Conservation (phyloP, 768 basidiomycete genomes). For the Boletus speciosus region DNA sequence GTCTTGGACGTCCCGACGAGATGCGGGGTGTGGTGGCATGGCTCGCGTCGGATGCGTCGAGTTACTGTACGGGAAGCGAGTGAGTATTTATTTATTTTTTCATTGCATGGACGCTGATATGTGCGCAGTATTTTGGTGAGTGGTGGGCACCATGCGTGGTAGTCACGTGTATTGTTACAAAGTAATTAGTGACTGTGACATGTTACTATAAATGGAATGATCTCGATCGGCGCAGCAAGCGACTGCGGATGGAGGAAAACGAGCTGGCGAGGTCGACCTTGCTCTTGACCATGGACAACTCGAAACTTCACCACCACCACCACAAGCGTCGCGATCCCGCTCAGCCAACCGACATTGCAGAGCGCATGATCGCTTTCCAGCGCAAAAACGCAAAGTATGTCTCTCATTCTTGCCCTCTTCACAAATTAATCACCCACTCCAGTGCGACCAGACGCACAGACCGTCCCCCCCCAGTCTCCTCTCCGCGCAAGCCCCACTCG, state of each 20-base stretch:
- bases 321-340: constrained; percentile 39
- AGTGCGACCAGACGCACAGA: constrained; percentile 48
- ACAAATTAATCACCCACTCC: constrained; percentile 7
- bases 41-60: constrained; percentile 73
- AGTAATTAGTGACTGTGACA: constrained; percentile 3
- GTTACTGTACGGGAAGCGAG: constrained; percentile 82
- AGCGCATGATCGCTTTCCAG: constrained; percentile 64
- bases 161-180: constrained; percentile 16
- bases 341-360: constrained; percentile 49
- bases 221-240: constrained; percentile 34
- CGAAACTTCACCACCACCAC: constrained; percentile 11
- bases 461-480: constrained; percentile 31
- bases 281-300: constrained; percentile 27
- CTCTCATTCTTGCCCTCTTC: not conserved
- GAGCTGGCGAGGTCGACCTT: not conserved
- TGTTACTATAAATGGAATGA: constrained; percentile 22
- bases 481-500: constrained; percentile 36
- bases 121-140: constrained; percentile 28
- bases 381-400: constrained; percentile 60
- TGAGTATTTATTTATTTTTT: constrained; percentile 34
- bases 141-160: constrained; percentile 34
- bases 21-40: constrained; percentile 67
- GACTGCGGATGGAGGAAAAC: constrained; percentile 28
- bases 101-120: not conserved
- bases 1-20: constrained; percentile 71